Evolutionary conservation across 306 rosid genomes (phyloP).

Genomic region (Vachellia pachyceras): DNA sequence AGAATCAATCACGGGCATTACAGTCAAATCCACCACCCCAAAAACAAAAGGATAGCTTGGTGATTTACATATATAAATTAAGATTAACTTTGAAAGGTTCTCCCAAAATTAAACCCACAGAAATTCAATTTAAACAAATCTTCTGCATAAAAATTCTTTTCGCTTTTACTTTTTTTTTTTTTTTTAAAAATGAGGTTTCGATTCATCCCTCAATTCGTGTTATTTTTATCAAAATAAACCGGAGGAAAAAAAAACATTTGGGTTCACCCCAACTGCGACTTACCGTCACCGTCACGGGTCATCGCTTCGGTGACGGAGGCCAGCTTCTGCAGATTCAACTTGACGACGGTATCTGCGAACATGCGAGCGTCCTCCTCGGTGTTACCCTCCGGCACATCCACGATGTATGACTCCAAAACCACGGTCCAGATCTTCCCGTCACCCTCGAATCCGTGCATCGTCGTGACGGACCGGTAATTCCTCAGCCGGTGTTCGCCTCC

Average conservation of each 20-base stretch:
- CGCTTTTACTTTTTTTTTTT: neutral
- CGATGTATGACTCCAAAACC: constrained; percentile 84
- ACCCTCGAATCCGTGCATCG: constrained; percentile 68
- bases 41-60: constrained; percentile 39
- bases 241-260: neutral
- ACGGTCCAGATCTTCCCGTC: constrained; percentile 83
- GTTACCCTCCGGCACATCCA: constrained; percentile 94
- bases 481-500: constrained; percentile 92
- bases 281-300: constrained; percentile 68
- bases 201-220: constrained; percentile 18
- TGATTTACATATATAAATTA: neutral
- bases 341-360: constrained; percentile 91
- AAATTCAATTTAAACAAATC: constrained; percentile 1
- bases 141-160: constrained; percentile 6
- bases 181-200: constrained; percentile 25
- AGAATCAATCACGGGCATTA: constrained; percentile 5
- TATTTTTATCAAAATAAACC: neutral
- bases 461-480: constrained; percentile 84
- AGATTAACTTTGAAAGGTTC: neutral
- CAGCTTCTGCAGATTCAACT: constrained; percentile 90
- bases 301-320: constrained; percentile 82
- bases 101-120: constrained; percentile 5
- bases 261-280: constrained; percentile 39
- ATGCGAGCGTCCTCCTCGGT: constrained; percentile 94
- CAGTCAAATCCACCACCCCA: constrained; percentile 20